phyloP scores from a whole-genome alignment of 257 asterid genomes.

The Solanum tacnaense region DNA sequence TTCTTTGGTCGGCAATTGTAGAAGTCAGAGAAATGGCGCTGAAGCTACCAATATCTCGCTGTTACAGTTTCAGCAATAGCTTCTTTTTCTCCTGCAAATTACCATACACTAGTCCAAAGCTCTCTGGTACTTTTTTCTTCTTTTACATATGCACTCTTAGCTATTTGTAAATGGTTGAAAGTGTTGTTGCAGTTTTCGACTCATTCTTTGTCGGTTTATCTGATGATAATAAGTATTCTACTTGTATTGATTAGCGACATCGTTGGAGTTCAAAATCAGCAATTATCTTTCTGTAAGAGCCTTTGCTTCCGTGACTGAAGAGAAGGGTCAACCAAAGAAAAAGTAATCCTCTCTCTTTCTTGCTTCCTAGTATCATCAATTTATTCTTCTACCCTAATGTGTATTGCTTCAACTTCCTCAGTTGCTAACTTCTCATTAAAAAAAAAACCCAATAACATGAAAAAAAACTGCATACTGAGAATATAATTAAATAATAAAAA shows the following conservation, averaged over 20 bases:
- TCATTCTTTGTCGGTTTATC: not conserved
- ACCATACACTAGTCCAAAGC: slow-evolving; percentile 2
- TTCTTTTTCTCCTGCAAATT: slow-evolving; percentile 23
- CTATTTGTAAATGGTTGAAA: not conserved
- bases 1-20: not conserved
- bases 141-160: not conserved
- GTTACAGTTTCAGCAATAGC: slow-evolving; percentile 14
- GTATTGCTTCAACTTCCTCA: not conserved
- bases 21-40: slow-evolving; percentile 5
- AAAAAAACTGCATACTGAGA: not conserved
- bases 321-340: slow-evolving; percentile 41
- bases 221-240: not conserved
- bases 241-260: slow-evolving; percentile 31
- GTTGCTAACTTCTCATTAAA: not conserved
- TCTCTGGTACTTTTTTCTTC: slow-evolving; percentile 25
- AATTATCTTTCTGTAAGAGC: slow-evolving; percentile 23
- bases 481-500: too few species aligned
- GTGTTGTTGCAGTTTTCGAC: not conserved
- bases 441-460: not conserved
- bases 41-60: slow-evolving; percentile 35
- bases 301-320: slow-evolving; percentile 50
- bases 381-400: not conserved
- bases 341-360: slow-evolving; percentile 38
- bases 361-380: not conserved
- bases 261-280: slow-evolving; percentile 15